phyloP scores from a whole-genome alignment of 1,139 yeast genomes.

The Hyphopichia buzzinii region DNA sequence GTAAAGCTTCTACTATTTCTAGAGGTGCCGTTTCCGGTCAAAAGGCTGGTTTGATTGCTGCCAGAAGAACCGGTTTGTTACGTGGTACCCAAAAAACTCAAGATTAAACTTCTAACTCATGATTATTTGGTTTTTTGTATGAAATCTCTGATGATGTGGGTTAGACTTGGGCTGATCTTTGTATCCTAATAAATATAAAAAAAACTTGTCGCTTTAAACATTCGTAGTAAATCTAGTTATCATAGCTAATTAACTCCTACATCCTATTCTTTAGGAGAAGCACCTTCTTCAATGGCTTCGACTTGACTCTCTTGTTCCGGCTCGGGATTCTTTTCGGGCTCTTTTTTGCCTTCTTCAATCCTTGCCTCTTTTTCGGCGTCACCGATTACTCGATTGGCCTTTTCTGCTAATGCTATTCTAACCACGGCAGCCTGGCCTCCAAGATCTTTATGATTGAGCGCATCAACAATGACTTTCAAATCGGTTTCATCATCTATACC shows the following conservation, averaged over 20 bases:
- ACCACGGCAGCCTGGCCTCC: slow-evolving; percentile 26
- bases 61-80: slow-evolving; percentile 99
- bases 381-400: neutral
- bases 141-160: slow-evolving; percentile 10
- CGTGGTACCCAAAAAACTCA: slow-evolving; percentile 99
- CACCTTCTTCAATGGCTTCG: neutral
- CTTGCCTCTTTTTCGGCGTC: neutral
- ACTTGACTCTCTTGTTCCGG: neutral
- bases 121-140: slow-evolving; percentile 6
- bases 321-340: neutral
- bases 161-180: slow-evolving; percentile 1
- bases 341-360: neutral
- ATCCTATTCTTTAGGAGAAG: neutral
- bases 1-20: slow-evolving; percentile 99
- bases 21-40: slow-evolving; percentile 99
- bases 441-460: slow-evolving; percentile 20
- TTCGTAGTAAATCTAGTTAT: neutral
- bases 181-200: slow-evolving; percentile 4
- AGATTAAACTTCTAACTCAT: slow-evolving; percentile 39
- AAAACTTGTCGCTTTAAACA: slow-evolving; percentile 26
- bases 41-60: slow-evolving; percentile 99
- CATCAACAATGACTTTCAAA: slow-evolving; percentile 43
- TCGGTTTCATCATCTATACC: slow-evolving; percentile 30
- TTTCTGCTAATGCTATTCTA: slow-evolving; percentile 31
- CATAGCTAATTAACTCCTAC: neutral